These are phyloP conservation scores for Erucastrum elatum DNA, from an alignment of 345 rosid species.

Conservation along the genomic window DNA sequence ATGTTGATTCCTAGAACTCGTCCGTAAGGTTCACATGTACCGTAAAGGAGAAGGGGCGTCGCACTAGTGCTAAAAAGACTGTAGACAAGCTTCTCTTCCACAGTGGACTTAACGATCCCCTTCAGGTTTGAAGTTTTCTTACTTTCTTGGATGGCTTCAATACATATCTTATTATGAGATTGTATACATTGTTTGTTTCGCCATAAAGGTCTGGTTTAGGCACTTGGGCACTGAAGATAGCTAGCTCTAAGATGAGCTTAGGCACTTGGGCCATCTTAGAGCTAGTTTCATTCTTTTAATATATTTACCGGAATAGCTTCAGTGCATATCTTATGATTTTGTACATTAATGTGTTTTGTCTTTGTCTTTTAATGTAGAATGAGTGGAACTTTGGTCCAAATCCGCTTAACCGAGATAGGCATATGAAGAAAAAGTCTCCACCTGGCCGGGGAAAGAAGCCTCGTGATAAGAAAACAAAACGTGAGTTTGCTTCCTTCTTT, in stretches of 20 bases:
- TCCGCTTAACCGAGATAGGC: conserved; percentile 33
- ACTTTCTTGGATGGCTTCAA: neutral
- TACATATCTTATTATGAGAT: no score
- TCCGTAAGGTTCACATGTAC: conserved; percentile 37
- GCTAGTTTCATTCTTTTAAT: no score
- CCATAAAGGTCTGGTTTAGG: no score
- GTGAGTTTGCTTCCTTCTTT: conserved; percentile 8
- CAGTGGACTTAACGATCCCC: conserved; percentile 20
- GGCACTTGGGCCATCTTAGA: no score
- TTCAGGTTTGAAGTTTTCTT: conserved; percentile 14
- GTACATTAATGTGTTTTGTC: no score
- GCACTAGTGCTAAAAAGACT: conserved; percentile 34
- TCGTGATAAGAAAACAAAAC: conserved; percentile 39
- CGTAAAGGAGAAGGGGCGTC: conserved; percentile 32
- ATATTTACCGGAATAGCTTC: no score
- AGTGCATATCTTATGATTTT: no score
- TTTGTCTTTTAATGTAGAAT: conserved; percentile 15
- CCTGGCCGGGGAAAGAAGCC: conserved; percentile 41
- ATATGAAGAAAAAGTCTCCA: conserved; percentile 35
- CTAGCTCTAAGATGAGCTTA: no score
- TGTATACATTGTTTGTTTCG: no score
- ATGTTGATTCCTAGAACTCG: conserved; percentile 32
- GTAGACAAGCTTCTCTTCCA: conserved; percentile 35
- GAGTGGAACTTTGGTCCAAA: conserved; percentile 36
- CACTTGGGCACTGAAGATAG: no score